Percentiles rank a stretch among this genome's conserved stretches.
Evolutionary conservation across 257 asterid genomes (phyloP).

Genomic region (Solanum lycopersicoides): DNA sequence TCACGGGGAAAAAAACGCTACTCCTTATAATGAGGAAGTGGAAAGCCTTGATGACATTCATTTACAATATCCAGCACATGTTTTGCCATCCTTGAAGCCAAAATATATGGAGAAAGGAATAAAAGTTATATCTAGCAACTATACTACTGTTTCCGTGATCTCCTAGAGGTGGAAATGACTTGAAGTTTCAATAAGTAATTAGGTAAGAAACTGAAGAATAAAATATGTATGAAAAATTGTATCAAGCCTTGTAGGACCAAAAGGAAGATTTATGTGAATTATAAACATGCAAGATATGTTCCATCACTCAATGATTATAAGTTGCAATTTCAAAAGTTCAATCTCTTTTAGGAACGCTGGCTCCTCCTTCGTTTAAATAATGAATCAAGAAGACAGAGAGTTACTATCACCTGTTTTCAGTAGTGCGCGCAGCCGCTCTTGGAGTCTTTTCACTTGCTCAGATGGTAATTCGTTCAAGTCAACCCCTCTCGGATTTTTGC

Average conservation of each 20-base stretch:
- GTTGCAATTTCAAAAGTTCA: neutral
- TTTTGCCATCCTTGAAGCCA: neutral
- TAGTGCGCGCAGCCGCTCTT: slow-evolving; percentile 53
- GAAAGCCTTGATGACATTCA: neutral
- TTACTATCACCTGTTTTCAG: slow-evolving; percentile 59
- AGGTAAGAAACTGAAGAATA: neutral
- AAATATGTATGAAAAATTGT: neutral
- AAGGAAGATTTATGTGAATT: neutral
- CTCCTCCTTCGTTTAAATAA: neutral
- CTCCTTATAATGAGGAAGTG: neutral
- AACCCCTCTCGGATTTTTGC: slow-evolving; percentile 44
- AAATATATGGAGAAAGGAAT: neutral
- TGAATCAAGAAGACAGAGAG: neutral
- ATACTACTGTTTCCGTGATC: neutral
- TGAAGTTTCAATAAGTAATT: neutral
- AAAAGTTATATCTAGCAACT: neutral
- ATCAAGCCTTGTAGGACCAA: neutral
- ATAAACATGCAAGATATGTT: neutral
- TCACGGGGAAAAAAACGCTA: neutral
- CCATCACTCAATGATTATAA: neutral
- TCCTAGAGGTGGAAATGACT: neutral
- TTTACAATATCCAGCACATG: neutral
- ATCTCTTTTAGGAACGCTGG: neutral
- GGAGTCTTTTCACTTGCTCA: slow-evolving; percentile 71
- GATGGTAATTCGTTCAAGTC: slow-evolving; percentile 64